phyloP scores from a whole-genome alignment of 1,284 basidiomycete species.

The Sparassis latifolia region DNA sequence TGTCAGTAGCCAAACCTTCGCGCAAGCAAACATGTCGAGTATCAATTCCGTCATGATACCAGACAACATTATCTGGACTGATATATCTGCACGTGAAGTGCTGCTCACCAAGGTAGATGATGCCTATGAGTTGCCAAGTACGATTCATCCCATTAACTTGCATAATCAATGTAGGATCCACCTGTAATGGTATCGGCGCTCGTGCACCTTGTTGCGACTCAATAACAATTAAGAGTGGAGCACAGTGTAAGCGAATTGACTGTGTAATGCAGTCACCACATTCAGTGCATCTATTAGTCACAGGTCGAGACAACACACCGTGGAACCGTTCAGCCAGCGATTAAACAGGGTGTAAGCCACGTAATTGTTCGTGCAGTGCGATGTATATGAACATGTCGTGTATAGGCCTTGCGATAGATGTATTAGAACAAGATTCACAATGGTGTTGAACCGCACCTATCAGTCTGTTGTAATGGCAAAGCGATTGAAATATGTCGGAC shows the following conservation, averaged over 20 bases:
- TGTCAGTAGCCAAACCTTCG: neutral
- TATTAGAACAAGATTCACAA: neutral
- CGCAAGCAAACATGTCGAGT: neutral
- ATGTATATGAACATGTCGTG: neutral
- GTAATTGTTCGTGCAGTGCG: neutral
- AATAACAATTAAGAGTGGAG: neutral
- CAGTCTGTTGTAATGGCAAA: too few relatives aligned
- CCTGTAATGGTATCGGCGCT: neutral
- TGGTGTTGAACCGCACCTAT: neutral
- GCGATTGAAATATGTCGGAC: too few relatives aligned
- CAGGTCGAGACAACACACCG: neutral
- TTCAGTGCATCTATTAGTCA: neutral
- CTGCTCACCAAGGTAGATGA: neutral
- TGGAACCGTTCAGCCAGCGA: too few relatives aligned
- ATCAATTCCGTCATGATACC: neutral
- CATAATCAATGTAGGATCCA: neutral
- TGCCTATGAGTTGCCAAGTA: neutral
- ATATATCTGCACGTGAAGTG: neutral
- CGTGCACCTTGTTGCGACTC: neutral
- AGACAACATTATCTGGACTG: neutral
- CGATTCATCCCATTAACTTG: neutral
- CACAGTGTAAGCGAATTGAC: neutral
- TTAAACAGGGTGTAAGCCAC: neutral
- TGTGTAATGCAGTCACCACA: neutral
- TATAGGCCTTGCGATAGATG: neutral